phyloP scores from a whole-genome alignment of 1,139 yeast genomes.

The Scheffersomyces segobiensis region DNA sequence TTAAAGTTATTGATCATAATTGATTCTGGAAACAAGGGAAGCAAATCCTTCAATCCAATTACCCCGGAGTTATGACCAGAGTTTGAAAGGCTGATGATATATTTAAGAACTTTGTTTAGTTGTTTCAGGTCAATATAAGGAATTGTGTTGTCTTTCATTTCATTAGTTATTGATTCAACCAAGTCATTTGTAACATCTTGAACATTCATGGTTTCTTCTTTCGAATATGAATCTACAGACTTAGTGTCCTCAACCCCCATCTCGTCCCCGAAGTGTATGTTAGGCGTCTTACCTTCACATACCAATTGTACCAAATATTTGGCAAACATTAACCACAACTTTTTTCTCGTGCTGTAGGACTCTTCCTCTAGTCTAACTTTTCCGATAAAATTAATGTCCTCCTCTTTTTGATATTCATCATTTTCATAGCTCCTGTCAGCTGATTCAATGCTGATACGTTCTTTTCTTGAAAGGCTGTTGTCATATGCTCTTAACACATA shows the following conservation, averaged over 20 bases:
- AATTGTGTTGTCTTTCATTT: background rate
- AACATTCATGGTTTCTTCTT: background rate
- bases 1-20: constrained; percentile 81
- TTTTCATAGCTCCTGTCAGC: constrained; percentile 9
- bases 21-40: constrained; percentile 84
- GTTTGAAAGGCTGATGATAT: constrained; percentile 45
- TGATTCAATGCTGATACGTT: constrained; percentile 5
- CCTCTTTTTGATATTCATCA: constrained; percentile 9
- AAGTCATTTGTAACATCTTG: constrained; percentile 9
- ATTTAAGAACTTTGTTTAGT: constrained; percentile 33
- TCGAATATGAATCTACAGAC: background rate
- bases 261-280: constrained; percentile 15
- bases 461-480: constrained; percentile 19
- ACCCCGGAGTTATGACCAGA: constrained; percentile 12
- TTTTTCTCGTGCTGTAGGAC: constrained; percentile 54
- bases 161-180: constrained; percentile 5
- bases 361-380: constrained; percentile 35
- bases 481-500: constrained; percentile 37
- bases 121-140: constrained; percentile 12
- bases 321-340: constrained; percentile 74
- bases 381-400: constrained; percentile 18
- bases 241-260: background rate
- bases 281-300: constrained; percentile 21
- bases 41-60: constrained; percentile 73
- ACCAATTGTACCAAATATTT: constrained; percentile 52